Conservation (phyloP, 148 eudicot species). For the Amaranthus hypochondriacus region DNA sequence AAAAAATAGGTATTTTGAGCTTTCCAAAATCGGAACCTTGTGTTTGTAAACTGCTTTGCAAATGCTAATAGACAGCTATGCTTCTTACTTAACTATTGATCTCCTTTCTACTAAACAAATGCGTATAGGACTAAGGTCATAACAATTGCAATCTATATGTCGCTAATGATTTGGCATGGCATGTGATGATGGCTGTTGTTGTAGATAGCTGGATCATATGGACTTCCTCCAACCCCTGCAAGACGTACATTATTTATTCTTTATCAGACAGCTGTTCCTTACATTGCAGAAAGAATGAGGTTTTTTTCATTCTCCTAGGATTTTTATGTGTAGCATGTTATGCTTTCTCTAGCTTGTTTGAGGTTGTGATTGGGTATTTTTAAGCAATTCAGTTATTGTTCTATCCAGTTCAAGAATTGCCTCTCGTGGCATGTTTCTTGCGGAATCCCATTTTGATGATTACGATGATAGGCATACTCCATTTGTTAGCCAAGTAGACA, state of each 20-base stretch:
- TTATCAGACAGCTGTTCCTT: slow-evolving; percentile 91
- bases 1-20: no score
- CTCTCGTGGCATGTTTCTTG: slow-evolving; percentile 71
- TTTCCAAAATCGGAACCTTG: no score
- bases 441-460: slow-evolving; percentile 58
- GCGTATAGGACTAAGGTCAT: neutral
- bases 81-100: neutral
- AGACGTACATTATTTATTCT: slow-evolving; percentile 86
- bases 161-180: neutral
- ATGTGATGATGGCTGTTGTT: slow-evolving; percentile 18
- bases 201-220: slow-evolving; percentile 89
- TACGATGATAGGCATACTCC: slow-evolving; percentile 26
- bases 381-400: slow-evolving; percentile 12
- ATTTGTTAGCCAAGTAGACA: slow-evolving; percentile 29
- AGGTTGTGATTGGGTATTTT: neutral
- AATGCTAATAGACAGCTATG: no score
- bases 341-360: neutral
- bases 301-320: slow-evolving; percentile 16
- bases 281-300: slow-evolving; percentile 94
- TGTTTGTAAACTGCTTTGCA: no score
- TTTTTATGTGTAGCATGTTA: neutral
- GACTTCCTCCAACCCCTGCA: slow-evolving; percentile 95
- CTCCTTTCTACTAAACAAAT: neutral
- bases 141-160: neutral
- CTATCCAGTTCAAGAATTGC: slow-evolving; percentile 82